Base-by-base conservation (phyloP, 2,329 filamentous ascomycete species). In the Aspergillus novofumigatus region DNA sequence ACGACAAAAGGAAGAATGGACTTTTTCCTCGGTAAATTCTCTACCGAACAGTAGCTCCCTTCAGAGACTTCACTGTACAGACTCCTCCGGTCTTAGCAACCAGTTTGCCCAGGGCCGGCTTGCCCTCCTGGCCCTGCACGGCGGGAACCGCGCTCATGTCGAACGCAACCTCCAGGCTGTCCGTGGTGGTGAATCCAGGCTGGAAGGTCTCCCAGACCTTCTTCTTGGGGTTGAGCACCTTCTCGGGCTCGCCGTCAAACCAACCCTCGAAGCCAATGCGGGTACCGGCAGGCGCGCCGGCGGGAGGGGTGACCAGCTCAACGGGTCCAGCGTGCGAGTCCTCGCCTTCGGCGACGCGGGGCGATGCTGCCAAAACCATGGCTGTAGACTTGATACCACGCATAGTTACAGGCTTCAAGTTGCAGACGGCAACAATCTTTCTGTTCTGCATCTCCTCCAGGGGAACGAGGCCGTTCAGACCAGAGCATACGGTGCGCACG, bases 381-480 rank as follows among this genome's bases (percentile, higher is more conserved):
- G 92, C 88, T 54, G 77, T 81, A 32, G 83, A 89, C 73, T 89
- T 89, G 72, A 91, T 84, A 65, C 94, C 94, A 62, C 94, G 90
- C 94, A 99, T 99, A 76, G 95, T 99, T 75, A 97, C 94, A 52
- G 94, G 94, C 83, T 99, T 99, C 66, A 99, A 85, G 78, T 99
- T 99, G 82, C 91, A 96, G 23, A 99, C 93, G 1, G 94, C 90
- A 32, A 99, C 85, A 59, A 99, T 91, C 79, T 95, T 96, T 74
- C 94, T 91, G 70, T 87, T 87, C 76, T 99, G 94, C 94, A 99
- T 97, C 75, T 96, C 91, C 75, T 91, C 91, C 49, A 99, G 83
- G 0, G 94, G 94, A 1, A 99, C 80, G 29, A 97, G 85, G 7
- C 94, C 94, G 75, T 96, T 97, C 63, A 99, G 84, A 28, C 94